phyloP scores from a whole-genome alignment of 768 basidiomycete species.

The Tylopilus plumbeoviolaceoides region DNA sequence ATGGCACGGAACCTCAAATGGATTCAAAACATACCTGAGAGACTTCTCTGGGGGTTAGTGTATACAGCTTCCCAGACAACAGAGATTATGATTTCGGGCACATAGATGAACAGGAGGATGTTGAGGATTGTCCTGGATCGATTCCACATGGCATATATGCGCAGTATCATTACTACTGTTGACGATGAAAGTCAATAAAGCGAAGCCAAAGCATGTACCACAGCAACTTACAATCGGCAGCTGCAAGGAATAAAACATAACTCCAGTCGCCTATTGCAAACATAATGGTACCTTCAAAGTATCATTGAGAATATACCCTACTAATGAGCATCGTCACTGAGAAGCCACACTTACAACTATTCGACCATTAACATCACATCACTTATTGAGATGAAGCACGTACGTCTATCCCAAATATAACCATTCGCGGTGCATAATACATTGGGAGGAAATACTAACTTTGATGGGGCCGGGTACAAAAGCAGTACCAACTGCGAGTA shows the following conservation, averaged over 20 bases:
- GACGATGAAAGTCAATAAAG: neutral
- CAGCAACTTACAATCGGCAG: neutral
- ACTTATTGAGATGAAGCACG: neutral
- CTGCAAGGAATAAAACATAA: neutral
- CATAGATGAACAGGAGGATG: neutral
- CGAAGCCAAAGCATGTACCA: neutral
- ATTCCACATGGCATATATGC: constrained; percentile 2
- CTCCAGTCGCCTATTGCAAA: neutral
- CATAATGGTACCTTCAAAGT: neutral
- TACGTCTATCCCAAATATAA: neutral
- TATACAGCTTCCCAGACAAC: too few relatives aligned
- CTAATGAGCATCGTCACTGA: too few relatives aligned
- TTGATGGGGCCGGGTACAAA: neutral
- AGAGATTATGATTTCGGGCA: neutral
- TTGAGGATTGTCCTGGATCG: neutral
- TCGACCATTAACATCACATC: neutral
- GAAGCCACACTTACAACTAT: neutral
- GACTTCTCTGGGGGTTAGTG: too few relatives aligned
- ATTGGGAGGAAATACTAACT: neutral
- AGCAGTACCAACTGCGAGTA: neutral
- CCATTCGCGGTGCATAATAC: neutral
- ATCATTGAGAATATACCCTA: too few relatives aligned
- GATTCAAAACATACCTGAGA: neutral
- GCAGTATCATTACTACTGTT: constrained; percentile 1
- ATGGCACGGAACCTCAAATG: too few relatives aligned